These are phyloP conservation scores for Scopulariopsis brevicaulis DNA, from an alignment of 2,329 filamentous ascomycete species.

Conservation along the genomic window DNA sequence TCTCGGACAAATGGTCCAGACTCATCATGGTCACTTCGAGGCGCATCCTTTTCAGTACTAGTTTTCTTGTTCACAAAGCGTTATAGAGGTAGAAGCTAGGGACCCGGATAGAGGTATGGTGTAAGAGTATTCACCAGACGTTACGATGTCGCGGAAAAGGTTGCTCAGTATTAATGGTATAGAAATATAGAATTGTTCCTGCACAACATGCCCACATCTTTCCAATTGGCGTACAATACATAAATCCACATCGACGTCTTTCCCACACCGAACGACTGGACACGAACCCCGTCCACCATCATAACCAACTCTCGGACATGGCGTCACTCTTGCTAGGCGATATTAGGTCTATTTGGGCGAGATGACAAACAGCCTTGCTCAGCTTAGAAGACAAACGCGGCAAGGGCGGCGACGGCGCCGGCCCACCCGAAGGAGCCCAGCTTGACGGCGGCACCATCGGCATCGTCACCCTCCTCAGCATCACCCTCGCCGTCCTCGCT, in stretches of 20 bases:
- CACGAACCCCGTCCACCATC: background rate
- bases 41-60: background rate
- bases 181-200: background rate
- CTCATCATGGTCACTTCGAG: background rate
- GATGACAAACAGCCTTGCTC: background rate
- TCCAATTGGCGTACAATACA: background rate
- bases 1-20: background rate
- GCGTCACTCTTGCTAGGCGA: background rate
- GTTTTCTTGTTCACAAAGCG: background rate
- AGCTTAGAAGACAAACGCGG: slow-evolving; percentile 18
- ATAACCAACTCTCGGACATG: background rate
- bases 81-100: background rate
- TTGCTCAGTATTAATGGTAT: background rate
- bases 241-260: background rate
- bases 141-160: background rate
- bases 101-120: background rate
- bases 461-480: background rate
- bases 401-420: slow-evolving; percentile 16
- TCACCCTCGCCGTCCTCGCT: background rate
- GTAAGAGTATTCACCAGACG: background rate
- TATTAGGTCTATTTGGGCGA: too few relatives aligned
- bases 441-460: slow-evolving; percentile 11
- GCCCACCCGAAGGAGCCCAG: slow-evolving; percentile 16
- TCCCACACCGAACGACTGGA: background rate
- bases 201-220: background rate